Percentiles rank a stretch among this genome's conserved stretches.
These are phyloP conservation scores for Citrus inodora DNA, from an alignment of 345 rosid genomes.

Conservation along the genomic window DNA sequence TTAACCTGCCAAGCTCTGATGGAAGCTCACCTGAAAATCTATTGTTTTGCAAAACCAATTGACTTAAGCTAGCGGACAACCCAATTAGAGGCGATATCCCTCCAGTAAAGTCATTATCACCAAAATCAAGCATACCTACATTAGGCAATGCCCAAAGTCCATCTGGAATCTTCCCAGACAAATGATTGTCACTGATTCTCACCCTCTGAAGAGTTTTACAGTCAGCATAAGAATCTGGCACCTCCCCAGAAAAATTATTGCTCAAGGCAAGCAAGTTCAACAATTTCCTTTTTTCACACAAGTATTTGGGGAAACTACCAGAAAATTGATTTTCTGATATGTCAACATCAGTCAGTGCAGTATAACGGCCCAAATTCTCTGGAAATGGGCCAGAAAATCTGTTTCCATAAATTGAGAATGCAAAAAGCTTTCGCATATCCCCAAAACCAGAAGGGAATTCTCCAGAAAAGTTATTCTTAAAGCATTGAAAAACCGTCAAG, in stretches of 20 bases:
- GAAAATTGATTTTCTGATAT: constrained; percentile 79
- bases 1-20: constrained; percentile 49
- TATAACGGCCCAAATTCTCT: constrained; percentile 55
- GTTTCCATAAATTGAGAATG: constrained; percentile 67
- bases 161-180: constrained; percentile 58
- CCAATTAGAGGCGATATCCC: constrained; percentile 49
- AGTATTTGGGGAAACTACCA: constrained; percentile 66
- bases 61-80: constrained; percentile 42
- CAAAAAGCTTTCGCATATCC: constrained; percentile 45
- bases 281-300: constrained; percentile 53
- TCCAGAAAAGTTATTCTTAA: constrained; percentile 59
- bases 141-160: constrained; percentile 71
- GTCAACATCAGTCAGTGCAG: constrained; percentile 55
- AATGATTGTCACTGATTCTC: constrained; percentile 52
- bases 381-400: constrained; percentile 74
- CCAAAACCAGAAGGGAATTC: constrained; percentile 70
- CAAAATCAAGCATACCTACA: constrained; percentile 58
- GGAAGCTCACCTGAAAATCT: constrained; percentile 70
- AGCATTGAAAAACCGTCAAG: constrained; percentile 53
- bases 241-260: constrained; percentile 65
- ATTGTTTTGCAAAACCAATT: constrained; percentile 58
- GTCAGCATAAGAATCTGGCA: constrained; percentile 53
- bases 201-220: constrained; percentile 67
- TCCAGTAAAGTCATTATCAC: constrained; percentile 64
- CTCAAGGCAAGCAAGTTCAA: constrained; percentile 50